Evolutionary conservation across 2,329 filamentous ascomycete species (phyloP), one percentile per base, ranked within the genome.

Genomic region (Fusarium agapanthi): DNA sequence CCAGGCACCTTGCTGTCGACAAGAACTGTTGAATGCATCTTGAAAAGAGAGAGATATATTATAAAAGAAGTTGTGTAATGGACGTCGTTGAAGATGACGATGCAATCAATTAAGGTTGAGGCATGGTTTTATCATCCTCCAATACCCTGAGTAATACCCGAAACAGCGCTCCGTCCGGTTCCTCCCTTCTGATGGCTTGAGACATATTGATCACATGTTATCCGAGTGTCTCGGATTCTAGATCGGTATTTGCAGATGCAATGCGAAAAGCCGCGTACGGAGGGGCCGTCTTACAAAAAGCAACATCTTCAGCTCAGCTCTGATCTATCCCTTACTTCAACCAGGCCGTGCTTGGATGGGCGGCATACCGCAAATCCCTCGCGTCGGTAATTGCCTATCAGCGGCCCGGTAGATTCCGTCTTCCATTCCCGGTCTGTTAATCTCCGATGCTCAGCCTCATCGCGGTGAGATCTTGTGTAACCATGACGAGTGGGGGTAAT

Each of bases 31-130:
- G 50, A 54, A 40, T 4, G 35, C 50, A 54, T 54, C 15, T n/a
- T 54, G 11, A 4, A 12, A 7, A 14, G 2, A 16, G 20, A 40
- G 6, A 30, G 35, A 7, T 7, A 18, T 20, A 2, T 35, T 26
- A 18, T 28, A 3, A 14, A n/a, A 6, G 2, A 37, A 22, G 13
- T 13, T 22, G 32, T 4, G 14, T 15, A 24, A 6, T 37, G 13
- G n/a, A 28, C 13, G 1, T 6, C 7, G 11, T 18, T 28, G 4
- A 14, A 28, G 26, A 28, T 30, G 20, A 14, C 11, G 34, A n/a
- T 5, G 6, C 13, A 1, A 22, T 41, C 0, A n/a, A 38, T 5
- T 11, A 2, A 20, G 24, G 3, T 7, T 3, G 11, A n/a, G 14
- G 24, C 24, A 13, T 6, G 3, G 20, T 14, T 30, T 54, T 40